Evolutionary conservation across 805 yeast genomes (phyloP).

Genomic region (Ogataea ramenticola): DNA sequence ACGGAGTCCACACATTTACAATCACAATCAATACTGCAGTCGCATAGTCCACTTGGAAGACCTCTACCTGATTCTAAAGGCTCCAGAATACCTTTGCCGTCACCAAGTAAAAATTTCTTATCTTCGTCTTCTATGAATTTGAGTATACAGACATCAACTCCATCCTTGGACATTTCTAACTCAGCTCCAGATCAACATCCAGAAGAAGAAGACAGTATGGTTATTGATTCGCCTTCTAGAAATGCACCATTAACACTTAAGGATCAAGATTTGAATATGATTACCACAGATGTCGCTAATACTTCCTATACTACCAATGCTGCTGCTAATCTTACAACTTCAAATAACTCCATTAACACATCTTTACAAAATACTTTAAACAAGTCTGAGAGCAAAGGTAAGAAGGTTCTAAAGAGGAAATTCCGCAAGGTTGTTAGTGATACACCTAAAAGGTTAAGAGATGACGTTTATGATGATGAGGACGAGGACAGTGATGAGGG

Average conservation of each 20-base stretch:
- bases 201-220: background rate
- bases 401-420: background rate
- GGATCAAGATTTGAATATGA: conserved; percentile 1
- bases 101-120: conserved; percentile 1
- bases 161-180: background rate
- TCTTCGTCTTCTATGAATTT: background rate
- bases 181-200: background rate
- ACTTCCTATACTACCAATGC: no score
- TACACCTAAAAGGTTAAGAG: conserved; percentile 2
- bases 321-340: no score
- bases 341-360: no score
- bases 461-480: conserved; percentile 5
- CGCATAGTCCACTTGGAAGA: background rate
- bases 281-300: no score
- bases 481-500: conserved; percentile 2
- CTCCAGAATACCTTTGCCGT: conserved; percentile 2
- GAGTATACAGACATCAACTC: background rate
- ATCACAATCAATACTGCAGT: no score
- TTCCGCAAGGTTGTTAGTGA: background rate
- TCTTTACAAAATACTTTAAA: no score
- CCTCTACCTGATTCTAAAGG: conserved; percentile 2
- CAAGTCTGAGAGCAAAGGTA: no score
- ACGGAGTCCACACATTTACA: background rate
- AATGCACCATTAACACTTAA: conserved; percentile 2
- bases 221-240: background rate